Percentiles rank a stretch among this genome's conserved stretches.
phyloP scores from a whole-genome alignment of 2,329 filamentous ascomycete genomes.

The Phaeosphaeria sp. region DNA sequence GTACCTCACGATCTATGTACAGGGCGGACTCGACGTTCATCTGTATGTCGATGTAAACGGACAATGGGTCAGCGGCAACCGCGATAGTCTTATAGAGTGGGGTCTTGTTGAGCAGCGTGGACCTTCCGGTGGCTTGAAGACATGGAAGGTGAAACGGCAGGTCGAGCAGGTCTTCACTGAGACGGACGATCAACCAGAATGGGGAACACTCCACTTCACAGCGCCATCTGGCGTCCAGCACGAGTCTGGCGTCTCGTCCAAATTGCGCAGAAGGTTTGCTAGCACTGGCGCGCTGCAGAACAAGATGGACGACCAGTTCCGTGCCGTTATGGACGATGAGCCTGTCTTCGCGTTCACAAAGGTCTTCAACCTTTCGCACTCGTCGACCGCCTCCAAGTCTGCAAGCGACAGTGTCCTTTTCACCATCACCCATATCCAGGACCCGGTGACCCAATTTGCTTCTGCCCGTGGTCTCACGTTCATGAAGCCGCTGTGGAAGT shows the following conservation, averaged over 20 bases:
- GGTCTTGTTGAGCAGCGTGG: constrained; percentile 58
- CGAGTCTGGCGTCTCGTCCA: constrained; percentile 72
- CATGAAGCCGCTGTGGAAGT: constrained; percentile 82
- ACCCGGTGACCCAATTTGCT: constrained; percentile 80
- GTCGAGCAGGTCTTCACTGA: constrained; percentile 77
- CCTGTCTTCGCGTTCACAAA: constrained; percentile 78
- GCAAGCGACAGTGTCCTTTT: constrained; percentile 65
- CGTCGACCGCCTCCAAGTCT: constrained; percentile 6
- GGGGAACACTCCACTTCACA: constrained; percentile 81
- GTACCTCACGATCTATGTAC: constrained; percentile 74
- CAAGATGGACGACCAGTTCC: constrained; percentile 69
- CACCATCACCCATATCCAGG: constrained; percentile 77
- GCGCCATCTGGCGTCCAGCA: constrained; percentile 71
- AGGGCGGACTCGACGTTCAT: constrained; percentile 64
- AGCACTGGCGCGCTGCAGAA: constrained; percentile 71
- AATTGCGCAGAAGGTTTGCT: constrained; percentile 73
- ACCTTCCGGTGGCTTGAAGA: constrained; percentile 59
- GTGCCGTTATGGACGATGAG: constrained; percentile 76
- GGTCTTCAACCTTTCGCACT: constrained; percentile 40
- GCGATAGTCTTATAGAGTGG: constrained; percentile 74
- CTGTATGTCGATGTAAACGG: constrained; percentile 58
- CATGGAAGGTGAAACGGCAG: constrained; percentile 68
- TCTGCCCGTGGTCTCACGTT: constrained; percentile 75
- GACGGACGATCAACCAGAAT: constrained; percentile 75
- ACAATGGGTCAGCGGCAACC: constrained; percentile 82